Evolutionary conservation across 768 basidiomycete species (phyloP), one percentile per base, ranked within the genome.

Genomic region (Megacollybia marginata): DNA sequence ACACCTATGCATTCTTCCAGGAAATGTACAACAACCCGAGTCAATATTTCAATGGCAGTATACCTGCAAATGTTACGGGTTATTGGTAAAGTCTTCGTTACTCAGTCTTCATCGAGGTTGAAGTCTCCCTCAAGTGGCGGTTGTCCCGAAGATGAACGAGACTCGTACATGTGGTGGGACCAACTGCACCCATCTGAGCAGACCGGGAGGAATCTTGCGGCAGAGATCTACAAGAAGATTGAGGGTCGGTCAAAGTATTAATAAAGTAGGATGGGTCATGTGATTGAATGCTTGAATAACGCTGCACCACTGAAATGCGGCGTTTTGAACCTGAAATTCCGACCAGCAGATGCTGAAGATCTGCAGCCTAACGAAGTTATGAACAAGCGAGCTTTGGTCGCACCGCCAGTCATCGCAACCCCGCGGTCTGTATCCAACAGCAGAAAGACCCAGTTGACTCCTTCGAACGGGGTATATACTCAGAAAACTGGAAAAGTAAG

Each of bases 1-100:
- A 61, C 48, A 61, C 57, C 6, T 59, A 61, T 42, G 32, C 34
- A 2, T 43, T 61, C 18, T 61, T 61, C 33, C 46, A 50, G 42
- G 54, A 57, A 31, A 57, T 61, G 54, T 59, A 59, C 48, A 43
- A 55, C 33, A 34, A 59, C 7, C 57, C 59, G 5, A 16, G 45
- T 12, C 16, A 49, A 9, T 61, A 49, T 46, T 61, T 61, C 54
- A 61, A 61, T 45, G 59, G 59, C 36, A 55, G 49, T 16, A 54
- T 57, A 12, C 57, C 59, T 7, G 54, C 57, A 33, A 61, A 58
- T 42, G 51, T 54, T 2, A 57, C 57, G 18, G 54, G 57, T 4
- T 54, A 57, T 43, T 60, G 59, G 23, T 28, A 28, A 28, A 28
- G 23, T 28, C 23, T 28, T 28, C 23, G 23, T 28, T 28, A 28